These are phyloP conservation scores for Takakia lepidozioides DNA, from an alignment of 225 moss, liverwort and hornwort species.

Conservation along the genomic window DNA sequence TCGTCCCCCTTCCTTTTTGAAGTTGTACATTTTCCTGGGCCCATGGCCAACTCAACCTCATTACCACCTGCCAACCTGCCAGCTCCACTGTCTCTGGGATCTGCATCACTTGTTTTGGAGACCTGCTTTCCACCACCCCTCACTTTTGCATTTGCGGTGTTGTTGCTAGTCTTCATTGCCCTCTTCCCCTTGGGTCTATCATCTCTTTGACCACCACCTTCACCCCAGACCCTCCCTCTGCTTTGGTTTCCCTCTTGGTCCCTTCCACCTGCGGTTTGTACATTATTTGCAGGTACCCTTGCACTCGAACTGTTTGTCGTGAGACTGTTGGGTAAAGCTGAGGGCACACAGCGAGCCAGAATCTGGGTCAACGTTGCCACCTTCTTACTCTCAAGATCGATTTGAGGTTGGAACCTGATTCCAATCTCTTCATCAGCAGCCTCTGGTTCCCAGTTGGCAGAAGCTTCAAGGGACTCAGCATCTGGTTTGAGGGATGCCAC, in stretches of 20 bases:
- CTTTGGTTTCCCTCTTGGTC: constrained; percentile 11
- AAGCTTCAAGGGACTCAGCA: constrained; percentile 78
- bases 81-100: not conserved
- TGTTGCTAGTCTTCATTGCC: not conserved
- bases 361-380: constrained; percentile 61
- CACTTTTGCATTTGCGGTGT: not conserved
- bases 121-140: not conserved
- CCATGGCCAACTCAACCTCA: constrained; percentile 5
- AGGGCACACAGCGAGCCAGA: constrained; percentile 31
- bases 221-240: constrained; percentile 19
- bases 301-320: too few relatives aligned
- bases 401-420: constrained; percentile 29
- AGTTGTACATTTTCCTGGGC: constrained; percentile 18
- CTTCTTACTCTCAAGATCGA: constrained; percentile 31
- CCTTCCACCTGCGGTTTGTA: constrained; percentile 5
- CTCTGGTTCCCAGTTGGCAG: constrained; percentile 52
- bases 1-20: constrained; percentile 61
- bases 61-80: not conserved
- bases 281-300: too few relatives aligned
- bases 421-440: constrained; percentile 29
- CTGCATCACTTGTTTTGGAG: not conserved
- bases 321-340: constrained; percentile 1
- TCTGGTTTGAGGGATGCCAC: constrained; percentile 83
- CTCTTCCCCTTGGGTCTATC: constrained; percentile 9
- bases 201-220: constrained; percentile 26